Evolutionary conservation across 2,329 filamentous ascomycete genomes (phyloP).

Genomic region (Phialophora chinensis): DNA sequence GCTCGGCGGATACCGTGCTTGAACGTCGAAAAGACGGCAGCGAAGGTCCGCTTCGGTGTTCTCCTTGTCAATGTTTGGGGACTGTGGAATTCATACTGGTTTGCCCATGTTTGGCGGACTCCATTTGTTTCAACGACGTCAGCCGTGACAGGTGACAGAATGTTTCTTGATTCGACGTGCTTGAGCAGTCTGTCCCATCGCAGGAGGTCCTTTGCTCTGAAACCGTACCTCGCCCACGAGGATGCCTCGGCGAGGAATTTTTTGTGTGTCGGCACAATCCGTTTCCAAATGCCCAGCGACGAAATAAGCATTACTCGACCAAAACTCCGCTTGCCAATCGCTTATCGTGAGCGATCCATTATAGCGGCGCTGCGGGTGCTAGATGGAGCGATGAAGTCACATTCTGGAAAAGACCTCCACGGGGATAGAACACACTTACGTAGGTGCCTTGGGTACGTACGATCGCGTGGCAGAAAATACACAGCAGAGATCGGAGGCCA

Average conservation of each 20-base stretch:
- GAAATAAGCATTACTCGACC: conserved; percentile 3
- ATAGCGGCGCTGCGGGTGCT: background rate
- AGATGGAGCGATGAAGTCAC: conserved; percentile 7
- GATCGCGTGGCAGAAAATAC: background rate
- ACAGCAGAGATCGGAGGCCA: background rate
- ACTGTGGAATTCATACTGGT: background rate
- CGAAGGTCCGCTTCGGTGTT: background rate
- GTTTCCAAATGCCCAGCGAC: background rate
- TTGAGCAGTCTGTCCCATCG: background rate
- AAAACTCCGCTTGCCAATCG: conserved; percentile 1
- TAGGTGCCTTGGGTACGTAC: background rate
- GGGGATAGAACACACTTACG: background rate
- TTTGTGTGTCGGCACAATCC: background rate
- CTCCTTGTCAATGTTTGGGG: background rate
- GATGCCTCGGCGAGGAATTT: background rate
- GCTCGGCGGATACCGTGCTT: background rate
- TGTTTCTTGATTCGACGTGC: background rate
- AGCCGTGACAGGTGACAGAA: background rate
- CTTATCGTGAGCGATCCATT: conserved; percentile 2
- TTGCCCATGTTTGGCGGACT: background rate
- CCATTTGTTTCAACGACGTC: background rate
- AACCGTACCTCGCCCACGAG: background rate
- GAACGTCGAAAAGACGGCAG: background rate
- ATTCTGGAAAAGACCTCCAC: background rate
- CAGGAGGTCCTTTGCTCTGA: background rate